A percentile compares a stretch with the other conserved stretches of the same genome.
Conservation (phyloP, 2,329 filamentous ascomycete species). For the Trichoderma cornu-damae region DNA sequence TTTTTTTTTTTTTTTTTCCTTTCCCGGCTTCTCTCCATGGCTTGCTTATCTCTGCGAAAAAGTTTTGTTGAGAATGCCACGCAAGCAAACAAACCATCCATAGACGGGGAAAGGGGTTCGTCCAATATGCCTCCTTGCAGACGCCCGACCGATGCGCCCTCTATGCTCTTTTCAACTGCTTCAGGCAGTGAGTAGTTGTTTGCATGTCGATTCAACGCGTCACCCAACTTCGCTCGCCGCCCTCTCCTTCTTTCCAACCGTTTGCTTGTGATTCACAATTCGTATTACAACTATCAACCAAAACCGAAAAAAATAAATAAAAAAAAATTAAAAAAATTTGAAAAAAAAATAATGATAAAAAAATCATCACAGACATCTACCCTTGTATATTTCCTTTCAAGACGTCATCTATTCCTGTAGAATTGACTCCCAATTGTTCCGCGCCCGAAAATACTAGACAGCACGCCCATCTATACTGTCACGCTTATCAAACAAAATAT, state of each 20-base stretch:
- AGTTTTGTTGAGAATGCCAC: conserved; percentile 15
- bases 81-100: conserved; percentile 15
- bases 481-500: conserved; percentile 14
- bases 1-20: no score
- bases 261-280: neutral
- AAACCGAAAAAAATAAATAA: no score
- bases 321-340: no score
- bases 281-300: neutral
- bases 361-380: conserved; percentile 17
- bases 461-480: conserved; percentile 17
- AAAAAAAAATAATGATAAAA: no score
- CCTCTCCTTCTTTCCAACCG: no score
- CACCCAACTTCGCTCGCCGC: no score
- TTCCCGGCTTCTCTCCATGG: no score
- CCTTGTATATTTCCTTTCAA: conserved; percentile 11
- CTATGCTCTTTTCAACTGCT: no score
- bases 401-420: conserved; percentile 14
- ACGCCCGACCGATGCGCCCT: no score
- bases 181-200: no score
- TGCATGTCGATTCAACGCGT: neutral
- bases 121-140: no score
- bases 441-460: conserved; percentile 14
- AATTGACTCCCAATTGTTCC: conserved; percentile 5
- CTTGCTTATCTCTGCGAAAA: neutral
- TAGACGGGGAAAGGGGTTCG: neutral